A percentile compares a stretch with the other conserved stretches of the same genome.
Conservation (phyloP, 1,284 basidiomycete genomes). For the Anthracocystis walkeri region DNA sequence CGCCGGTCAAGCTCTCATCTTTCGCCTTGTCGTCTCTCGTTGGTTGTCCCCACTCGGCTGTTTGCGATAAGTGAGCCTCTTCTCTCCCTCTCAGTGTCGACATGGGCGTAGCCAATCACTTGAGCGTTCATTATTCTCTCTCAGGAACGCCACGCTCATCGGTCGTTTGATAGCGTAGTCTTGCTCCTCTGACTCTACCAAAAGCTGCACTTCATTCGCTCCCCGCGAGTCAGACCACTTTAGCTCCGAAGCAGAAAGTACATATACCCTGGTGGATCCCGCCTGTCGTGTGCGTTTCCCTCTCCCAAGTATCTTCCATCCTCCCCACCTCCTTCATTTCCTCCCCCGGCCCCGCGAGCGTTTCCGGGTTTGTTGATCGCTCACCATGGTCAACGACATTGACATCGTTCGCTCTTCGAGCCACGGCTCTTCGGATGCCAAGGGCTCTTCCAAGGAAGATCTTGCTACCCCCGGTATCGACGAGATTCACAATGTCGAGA, state of each 20-base stretch:
- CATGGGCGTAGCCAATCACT: background rate
- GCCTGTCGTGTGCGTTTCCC: background rate
- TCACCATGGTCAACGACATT: constrained; percentile 44
- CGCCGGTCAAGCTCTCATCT: background rate
- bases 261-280: background rate
- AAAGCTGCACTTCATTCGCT: background rate
- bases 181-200: background rate
- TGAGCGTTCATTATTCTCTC: background rate
- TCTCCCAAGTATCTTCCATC: background rate
- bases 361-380: constrained; percentile 5
- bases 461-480: constrained; percentile 12
- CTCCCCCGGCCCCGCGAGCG: constrained; percentile 8
- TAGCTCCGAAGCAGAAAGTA: background rate
- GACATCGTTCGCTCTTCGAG: constrained; percentile 29
- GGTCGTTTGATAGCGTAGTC: background rate
- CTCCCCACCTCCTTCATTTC: background rate
- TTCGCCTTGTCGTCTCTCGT: background rate
- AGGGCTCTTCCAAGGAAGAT: constrained; percentile 47
- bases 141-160: constrained; percentile 4
- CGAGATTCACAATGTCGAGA: constrained; percentile 49
- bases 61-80: background rate
- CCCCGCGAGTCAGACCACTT: background rate
- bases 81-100: constrained; percentile 2
- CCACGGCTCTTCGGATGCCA: constrained; percentile 31
- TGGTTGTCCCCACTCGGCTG: constrained; percentile 3